Evolutionary conservation across 2,329 filamentous ascomycete species (phyloP).

Genomic region (Colletotrichum musae): DNA sequence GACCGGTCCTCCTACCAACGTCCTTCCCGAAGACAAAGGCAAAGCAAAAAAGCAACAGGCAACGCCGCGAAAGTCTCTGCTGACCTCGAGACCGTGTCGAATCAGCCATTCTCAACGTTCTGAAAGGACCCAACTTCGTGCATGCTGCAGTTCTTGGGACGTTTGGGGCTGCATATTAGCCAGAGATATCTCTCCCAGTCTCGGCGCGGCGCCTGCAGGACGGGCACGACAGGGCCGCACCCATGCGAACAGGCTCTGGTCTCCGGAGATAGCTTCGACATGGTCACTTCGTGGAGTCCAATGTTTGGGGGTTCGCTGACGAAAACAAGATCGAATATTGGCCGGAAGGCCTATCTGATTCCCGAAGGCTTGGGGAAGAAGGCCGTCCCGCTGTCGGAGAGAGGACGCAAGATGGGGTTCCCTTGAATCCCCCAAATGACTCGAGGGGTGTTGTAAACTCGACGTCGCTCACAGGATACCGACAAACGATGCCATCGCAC

Average conservation of each 20-base stretch:
- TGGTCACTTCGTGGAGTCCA: slow-evolving; percentile 32
- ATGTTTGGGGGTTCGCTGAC: slow-evolving; percentile 33
- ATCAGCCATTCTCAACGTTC: slow-evolving; percentile 4
- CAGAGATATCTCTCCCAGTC: slow-evolving; percentile 20
- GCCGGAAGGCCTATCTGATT: slow-evolving; percentile 34
- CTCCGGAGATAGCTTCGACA: slow-evolving; percentile 31
- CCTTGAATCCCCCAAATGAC: slow-evolving; percentile 35
- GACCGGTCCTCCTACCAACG: slow-evolving; percentile 9
- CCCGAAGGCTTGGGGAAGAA: slow-evolving; percentile 36
- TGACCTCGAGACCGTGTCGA: background rate
- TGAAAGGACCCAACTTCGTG: slow-evolving; percentile 20
- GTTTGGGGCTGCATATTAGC: slow-evolving; percentile 40
- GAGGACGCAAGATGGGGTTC: slow-evolving; percentile 28
- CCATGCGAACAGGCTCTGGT: slow-evolving; percentile 28
- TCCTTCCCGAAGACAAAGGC: background rate
- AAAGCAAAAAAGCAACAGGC: too few species aligned
- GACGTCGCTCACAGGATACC: slow-evolving; percentile 37
- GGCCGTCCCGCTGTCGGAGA: slow-evolving; percentile 34
- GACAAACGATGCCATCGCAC: slow-evolving; percentile 35
- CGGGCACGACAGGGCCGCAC: slow-evolving; percentile 28
- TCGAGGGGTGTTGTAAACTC: slow-evolving; percentile 37
- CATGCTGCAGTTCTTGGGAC: slow-evolving; percentile 34
- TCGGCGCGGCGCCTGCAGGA: slow-evolving; percentile 26
- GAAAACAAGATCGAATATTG: slow-evolving; percentile 36
- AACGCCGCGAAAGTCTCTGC: too few species aligned